Conservation (phyloP, 495 filamentous ascomycete genomes). For the Wilcoxina mikolae region DNA sequence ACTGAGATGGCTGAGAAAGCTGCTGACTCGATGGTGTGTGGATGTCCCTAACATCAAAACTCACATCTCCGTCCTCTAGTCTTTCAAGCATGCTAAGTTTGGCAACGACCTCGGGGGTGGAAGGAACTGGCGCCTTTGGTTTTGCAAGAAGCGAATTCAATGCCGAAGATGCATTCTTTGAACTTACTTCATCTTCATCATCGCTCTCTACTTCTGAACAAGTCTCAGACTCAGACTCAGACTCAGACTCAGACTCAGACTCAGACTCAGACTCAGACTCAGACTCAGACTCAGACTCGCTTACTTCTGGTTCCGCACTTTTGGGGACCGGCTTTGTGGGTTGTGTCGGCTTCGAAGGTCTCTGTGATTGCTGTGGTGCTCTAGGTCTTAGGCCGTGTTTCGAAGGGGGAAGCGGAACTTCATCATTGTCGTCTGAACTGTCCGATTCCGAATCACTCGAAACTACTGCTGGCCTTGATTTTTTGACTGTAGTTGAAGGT, state of each 20-base stretch:
- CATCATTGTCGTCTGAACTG: neutral
- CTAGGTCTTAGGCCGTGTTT: neutral
- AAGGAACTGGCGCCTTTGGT: neutral
- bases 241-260: neutral
- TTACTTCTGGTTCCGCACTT: neutral
- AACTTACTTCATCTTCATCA: neutral
- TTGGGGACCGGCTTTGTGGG: neutral
- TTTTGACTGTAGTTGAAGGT: neutral
- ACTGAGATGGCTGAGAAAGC: neutral
- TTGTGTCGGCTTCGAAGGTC: neutral
- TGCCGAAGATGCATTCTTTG: neutral
- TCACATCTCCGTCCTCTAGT: neutral
- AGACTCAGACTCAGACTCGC: neutral
- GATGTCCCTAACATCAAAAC: neutral
- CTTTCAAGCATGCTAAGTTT: neutral
- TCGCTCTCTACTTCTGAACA: neutral
- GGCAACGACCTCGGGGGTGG: neutral
- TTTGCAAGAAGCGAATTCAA: neutral
- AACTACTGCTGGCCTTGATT: neutral
- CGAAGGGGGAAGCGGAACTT: neutral
- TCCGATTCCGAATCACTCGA: conserved; percentile 1
- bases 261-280: neutral
- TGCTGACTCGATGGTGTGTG: neutral
- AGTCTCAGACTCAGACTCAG: neutral
- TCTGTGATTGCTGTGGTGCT: neutral